These are phyloP conservation scores for Glycine soja DNA, from an alignment of 306 rosid genomes.

Conservation along the genomic window DNA sequence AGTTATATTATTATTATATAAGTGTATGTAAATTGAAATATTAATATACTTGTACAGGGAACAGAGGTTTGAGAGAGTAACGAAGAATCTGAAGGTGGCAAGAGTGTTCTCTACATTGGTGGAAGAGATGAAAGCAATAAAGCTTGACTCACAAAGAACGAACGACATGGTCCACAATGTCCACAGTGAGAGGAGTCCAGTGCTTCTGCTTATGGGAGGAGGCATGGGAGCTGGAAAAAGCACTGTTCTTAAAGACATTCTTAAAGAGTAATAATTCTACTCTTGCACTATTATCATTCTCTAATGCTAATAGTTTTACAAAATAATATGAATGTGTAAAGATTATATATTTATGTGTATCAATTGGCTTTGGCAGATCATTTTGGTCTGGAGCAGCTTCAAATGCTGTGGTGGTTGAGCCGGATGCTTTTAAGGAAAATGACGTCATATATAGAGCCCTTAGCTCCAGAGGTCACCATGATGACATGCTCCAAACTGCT, in stretches of 20 bases:
- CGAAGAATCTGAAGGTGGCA: slow-evolving; percentile 64
- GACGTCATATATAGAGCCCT: slow-evolving; percentile 80
- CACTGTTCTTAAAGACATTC: slow-evolving; percentile 87
- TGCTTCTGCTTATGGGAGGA: slow-evolving; percentile 91
- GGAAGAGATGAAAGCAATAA: slow-evolving; percentile 80
- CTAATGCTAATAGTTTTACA: background rate
- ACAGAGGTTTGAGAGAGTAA: slow-evolving; percentile 74
- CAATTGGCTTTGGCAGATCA: slow-evolving; percentile 57
- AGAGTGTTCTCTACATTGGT: slow-evolving; percentile 78
- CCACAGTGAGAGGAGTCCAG: slow-evolving; percentile 75
- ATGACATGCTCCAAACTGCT: slow-evolving; percentile 85
- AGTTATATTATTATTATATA: too few species aligned
- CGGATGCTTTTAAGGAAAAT: slow-evolving; percentile 93
- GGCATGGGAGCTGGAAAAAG: slow-evolving; percentile 99
- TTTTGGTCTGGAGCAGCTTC: slow-evolving; percentile 72
- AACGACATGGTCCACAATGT: slow-evolving; percentile 56
- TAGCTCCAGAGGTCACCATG: slow-evolving; percentile 72
- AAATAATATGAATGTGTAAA: background rate
- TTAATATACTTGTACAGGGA: slow-evolving; percentile 46
- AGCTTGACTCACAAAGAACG: slow-evolving; percentile 51
- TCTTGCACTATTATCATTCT: background rate
- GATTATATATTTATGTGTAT: slow-evolving; percentile 1
- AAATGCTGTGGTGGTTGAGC: slow-evolving; percentile 78
- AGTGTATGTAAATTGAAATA: too few species aligned
- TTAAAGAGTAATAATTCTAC: slow-evolving; percentile 63